These are phyloP conservation scores for Fusarium tricinctum DNA, from an alignment of 2,329 filamentous ascomycete genomes.

Conservation along the genomic window DNA sequence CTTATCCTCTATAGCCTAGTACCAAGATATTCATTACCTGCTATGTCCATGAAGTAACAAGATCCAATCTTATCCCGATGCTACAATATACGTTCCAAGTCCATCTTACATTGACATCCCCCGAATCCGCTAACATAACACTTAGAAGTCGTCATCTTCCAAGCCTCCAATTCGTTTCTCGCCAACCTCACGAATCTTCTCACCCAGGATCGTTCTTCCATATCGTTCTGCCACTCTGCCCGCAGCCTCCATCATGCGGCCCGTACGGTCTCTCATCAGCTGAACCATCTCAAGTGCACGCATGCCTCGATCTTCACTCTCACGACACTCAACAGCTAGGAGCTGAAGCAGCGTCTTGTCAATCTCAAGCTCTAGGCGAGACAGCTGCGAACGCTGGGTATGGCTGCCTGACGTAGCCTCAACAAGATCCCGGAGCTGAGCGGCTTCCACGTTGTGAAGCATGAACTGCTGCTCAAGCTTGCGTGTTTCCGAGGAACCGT, in stretches of 20 bases:
- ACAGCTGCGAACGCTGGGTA: constrained; percentile 75
- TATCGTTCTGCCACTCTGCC: constrained; percentile 91
- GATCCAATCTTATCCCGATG: constrained; percentile 7
- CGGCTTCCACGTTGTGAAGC: constrained; percentile 77
- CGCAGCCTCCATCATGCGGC: constrained; percentile 92
- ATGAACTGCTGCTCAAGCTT: constrained; percentile 86
- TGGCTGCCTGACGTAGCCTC: constrained; percentile 71
- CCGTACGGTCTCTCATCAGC: constrained; percentile 85
- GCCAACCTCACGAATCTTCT: constrained; percentile 90
- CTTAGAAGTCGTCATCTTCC: constrained; percentile 67
- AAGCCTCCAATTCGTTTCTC: constrained; percentile 76
- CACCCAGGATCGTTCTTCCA: constrained; percentile 81
- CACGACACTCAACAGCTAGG: constrained; percentile 88
- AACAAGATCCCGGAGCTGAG: constrained; percentile 82
- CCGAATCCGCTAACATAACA: not conserved
- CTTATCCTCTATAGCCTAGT: not conserved
- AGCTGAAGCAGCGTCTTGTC: constrained; percentile 93
- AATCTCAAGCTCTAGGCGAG: constrained; percentile 82
- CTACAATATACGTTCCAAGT: constrained; percentile 1
- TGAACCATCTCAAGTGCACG: constrained; percentile 91
- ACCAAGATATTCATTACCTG: constrained; percentile 6
- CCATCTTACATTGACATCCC: not conserved
- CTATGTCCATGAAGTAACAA: not conserved
- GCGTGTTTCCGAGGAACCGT: constrained; percentile 62
- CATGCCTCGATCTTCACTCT: constrained; percentile 94